Conservation (phyloP, 2,329 filamentous ascomycete species). For the Talaromyces verruculosus region DNA sequence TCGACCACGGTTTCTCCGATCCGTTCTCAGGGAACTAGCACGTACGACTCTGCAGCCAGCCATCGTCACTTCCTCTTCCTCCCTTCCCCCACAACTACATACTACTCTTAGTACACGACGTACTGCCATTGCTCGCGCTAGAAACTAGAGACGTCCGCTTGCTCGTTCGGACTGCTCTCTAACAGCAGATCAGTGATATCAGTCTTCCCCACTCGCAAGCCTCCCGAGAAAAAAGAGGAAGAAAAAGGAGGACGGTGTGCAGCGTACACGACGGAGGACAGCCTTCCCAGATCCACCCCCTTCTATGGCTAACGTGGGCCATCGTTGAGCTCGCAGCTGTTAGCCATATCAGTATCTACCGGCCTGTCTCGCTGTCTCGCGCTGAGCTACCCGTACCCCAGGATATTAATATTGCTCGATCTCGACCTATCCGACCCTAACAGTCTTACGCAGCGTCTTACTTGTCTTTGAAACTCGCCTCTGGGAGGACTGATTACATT, state of each 20-base stretch:
- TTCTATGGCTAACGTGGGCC: not conserved
- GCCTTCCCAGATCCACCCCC: slow-evolving; percentile 6
- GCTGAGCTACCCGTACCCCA: not conserved
- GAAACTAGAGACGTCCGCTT: not conserved
- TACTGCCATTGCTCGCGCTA: not conserved
- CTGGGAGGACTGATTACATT: not conserved
- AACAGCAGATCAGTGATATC: slow-evolving; percentile 16
- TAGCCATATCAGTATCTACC: not conserved
- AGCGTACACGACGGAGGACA: not conserved
- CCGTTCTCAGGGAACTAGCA: not conserved
- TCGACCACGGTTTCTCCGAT: not conserved
- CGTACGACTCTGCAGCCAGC: not conserved
- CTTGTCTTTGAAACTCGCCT: not conserved
- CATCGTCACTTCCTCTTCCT: not conserved
- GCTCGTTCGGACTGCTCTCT: not conserved
- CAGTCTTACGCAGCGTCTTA: not conserved
- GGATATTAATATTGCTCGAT: not conserved
- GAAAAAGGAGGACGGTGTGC: not conserved
- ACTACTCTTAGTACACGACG: not conserved
- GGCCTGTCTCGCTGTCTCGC: not conserved
- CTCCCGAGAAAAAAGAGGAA: slow-evolving; percentile 6
- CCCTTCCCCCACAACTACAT: too few relatives aligned
- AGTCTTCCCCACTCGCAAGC: slow-evolving; percentile 16
- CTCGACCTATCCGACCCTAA: not conserved
- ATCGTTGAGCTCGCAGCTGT: not conserved